phyloP scores from a whole-genome alignment of 179 eudicot species.

The Dionaea muscipula region DNA sequence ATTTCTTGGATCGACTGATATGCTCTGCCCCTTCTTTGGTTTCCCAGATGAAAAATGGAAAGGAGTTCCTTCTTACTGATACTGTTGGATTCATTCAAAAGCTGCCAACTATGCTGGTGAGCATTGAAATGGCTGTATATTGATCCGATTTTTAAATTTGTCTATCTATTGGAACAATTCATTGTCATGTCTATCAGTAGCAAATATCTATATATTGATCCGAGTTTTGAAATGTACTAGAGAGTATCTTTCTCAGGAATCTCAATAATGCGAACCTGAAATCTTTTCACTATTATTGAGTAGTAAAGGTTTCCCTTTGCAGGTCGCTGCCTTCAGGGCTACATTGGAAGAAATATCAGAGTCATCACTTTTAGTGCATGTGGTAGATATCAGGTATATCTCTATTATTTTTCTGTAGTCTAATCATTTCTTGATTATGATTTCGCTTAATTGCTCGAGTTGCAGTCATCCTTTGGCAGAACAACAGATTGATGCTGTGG shows the following conservation, averaged over 20 bases:
- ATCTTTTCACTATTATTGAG: background rate
- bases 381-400: constrained; percentile 79
- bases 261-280: background rate
- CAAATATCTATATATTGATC: too few relatives aligned
- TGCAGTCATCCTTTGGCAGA: constrained; percentile 90
- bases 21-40: background rate
- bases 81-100: constrained; percentile 98
- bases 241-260: too few relatives aligned
- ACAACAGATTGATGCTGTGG: constrained; percentile 83
- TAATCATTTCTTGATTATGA: constrained; percentile 1
- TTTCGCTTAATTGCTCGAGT: constrained; percentile 6
- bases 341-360: constrained; percentile 92
- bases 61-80: constrained; percentile 84
- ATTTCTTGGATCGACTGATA: constrained; percentile 1
- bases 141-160: too few relatives aligned
- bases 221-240: too few relatives aligned
- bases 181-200: too few relatives aligned
- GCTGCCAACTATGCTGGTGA: constrained; percentile 78
- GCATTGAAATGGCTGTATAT: constrained; percentile 10
- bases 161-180: too few relatives aligned
- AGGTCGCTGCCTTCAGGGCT: constrained; percentile 99
- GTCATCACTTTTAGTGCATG: constrained; percentile 89
- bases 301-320: constrained; percentile 12
- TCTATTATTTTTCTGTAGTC: constrained; percentile 7
- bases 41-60: constrained; percentile 69